Conservation (phyloP, 2,329 filamentous ascomycete genomes). For the Penicillium sp. region DNA sequence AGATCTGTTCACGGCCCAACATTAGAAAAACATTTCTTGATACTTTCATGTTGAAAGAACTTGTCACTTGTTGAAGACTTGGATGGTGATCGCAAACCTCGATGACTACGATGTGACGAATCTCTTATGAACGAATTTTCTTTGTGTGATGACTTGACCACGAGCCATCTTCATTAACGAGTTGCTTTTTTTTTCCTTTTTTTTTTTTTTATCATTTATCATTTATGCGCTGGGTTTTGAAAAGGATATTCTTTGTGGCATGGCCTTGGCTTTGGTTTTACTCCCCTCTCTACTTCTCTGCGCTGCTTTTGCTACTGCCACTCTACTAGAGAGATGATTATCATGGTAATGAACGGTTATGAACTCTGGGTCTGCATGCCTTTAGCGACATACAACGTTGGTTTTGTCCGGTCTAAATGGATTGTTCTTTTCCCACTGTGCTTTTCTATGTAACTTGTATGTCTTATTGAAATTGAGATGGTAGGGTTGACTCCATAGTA, state of each 20-base stretch:
- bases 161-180: constrained; percentile 10
- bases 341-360: constrained; percentile 30
- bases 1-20: background rate
- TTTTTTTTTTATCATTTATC: constrained; percentile 3
- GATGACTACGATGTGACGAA: constrained; percentile 41
- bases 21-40: constrained; percentile 14
- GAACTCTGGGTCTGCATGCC: constrained; percentile 14
- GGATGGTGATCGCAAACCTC: constrained; percentile 14
- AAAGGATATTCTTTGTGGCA: constrained; percentile 14
- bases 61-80: background rate
- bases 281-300: constrained; percentile 7
- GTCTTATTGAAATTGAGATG: background rate
- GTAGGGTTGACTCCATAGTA: background rate
- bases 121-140: constrained; percentile 31
- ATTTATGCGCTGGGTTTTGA: constrained; percentile 5
- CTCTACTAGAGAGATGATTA: constrained; percentile 27
- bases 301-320: constrained; percentile 12
- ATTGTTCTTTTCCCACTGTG: background rate
- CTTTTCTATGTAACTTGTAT: background rate
- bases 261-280: constrained; percentile 8
- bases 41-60: constrained; percentile 4
- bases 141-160: constrained; percentile 20
- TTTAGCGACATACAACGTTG: constrained; percentile 9
- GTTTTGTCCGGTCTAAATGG: constrained; percentile 3
- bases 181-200: constrained; percentile 1